Base-by-base conservation (phyloP, 2,329 filamentous ascomycete species). In the Sclerotinia sclerotiorum region DNA sequence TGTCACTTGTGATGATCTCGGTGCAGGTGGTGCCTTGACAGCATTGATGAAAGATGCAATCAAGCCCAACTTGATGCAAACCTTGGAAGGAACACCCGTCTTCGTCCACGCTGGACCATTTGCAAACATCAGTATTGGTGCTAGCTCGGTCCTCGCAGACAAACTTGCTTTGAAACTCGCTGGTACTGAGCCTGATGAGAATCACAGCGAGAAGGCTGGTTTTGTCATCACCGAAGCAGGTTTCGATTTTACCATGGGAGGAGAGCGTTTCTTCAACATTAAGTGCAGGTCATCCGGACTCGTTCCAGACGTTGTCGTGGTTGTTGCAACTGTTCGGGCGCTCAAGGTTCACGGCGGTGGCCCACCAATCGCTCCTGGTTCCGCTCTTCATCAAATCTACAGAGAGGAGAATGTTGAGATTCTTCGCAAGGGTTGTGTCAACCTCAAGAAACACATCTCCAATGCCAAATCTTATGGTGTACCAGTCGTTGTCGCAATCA, bases 261-360 rank as follows among this genome's bases (percentile, higher is more conserved):
- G 95, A 72, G 95, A 99, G 85, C 91, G 95, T 65, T 99, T 99
- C 86, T 98, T 99, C 88, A 98, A 99, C 84, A 98, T 99, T 85
- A 99, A 99, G 85, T 98, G 95, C 83, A 91, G 95, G 70, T 91
- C 93, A 13, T 97, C 94, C 7, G 94, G 94, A 32, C 89, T 99
- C 57, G 88, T 93, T 2, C 95, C 95, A 2, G 95, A 99, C 77
- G 92, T 93, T 1, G 94, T 97, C 8, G 93, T 99, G 56, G 89
- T 99, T 69, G 95, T 99, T 49, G 94, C 95, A 32, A 99, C 95
- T 2, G 92, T 99, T 57, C 90, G 95, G 74, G 95, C 95, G 8
- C 85, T 99, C 72, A 99, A 99, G 85, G 94, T 97, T 5, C 95
- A 99, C 80, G 95, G 95, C 66, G 95, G 94, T 69, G 95, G 94